Base-by-base conservation (phyloP, 2,329 filamentous ascomycete genomes). In the Helicocarpus griseus region DNA sequence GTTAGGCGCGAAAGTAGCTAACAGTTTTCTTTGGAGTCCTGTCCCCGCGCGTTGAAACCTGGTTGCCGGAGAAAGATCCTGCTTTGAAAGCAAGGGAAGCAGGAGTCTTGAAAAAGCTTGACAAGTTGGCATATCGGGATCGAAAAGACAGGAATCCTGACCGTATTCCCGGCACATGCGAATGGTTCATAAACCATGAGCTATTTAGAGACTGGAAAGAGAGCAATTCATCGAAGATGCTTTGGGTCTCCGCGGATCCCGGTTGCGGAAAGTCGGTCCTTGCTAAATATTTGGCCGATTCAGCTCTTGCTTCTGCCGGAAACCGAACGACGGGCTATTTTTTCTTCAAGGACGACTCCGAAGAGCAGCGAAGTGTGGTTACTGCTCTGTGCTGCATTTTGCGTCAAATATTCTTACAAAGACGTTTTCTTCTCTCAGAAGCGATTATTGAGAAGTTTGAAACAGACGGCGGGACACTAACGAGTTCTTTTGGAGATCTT, bases 261-360 rank as follows among this genome's bases (percentile, higher is more conserved):
- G 72, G 72, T 0, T 73, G 69, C 39, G 72, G 71, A 7, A 74
- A 75, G 54, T 73, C 73, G 0, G 72, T 74, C 6, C 54, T 75
- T 1, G 61, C 67, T 11, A 70, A 57, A 52, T 61, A 64, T 31
- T 53, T 75, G 1, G 57, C 69, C 0, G 69, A 74, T 24, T 14
- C 56, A 0, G 48, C 63, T 0, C 52, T 73, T 1, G 49, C 47
- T 0, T 56, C 26, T 0, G 57, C 33, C 0, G 17, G 40, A 1
- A 49, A 48, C 0, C 58, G 56, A 17, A 65, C 59, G 0, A 59
- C 58, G 3, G 71, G 66, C 46, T 74, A 73, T 48, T 75, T 73
- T 59, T 75, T 74, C 56, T 74, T 74, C 61, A 73, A 73, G 33
- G 69, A 73, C n/a, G 61, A 63, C 45, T 65, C 63, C 24, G 58